Conservation (phyloP, 805 yeast genomes). For the Candida dendrica region DNA sequence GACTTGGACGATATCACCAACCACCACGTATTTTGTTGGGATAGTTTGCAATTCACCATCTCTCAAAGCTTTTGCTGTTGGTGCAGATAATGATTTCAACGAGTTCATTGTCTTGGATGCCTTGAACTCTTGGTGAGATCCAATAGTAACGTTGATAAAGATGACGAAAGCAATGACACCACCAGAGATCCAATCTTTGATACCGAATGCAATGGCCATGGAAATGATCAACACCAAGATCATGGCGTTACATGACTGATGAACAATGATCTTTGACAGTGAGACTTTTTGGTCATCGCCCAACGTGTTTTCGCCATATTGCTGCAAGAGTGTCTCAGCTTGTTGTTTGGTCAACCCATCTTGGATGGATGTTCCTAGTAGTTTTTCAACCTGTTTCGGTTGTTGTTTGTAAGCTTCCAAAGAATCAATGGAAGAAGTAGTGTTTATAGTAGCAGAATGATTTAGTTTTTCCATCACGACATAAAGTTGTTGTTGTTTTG, state of each 20-base stretch:
- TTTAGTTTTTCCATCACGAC: background rate
- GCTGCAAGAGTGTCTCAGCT: conserved; percentile 23
- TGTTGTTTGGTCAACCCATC: conserved; percentile 38
- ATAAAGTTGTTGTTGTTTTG: no score
- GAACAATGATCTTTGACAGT: conserved; percentile 45
- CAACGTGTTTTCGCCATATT: conserved; percentile 52
- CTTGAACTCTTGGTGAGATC: conserved; percentile 95
- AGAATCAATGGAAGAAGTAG: background rate
- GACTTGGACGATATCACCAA: conserved; percentile 88
- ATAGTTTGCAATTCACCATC: conserved; percentile 72
- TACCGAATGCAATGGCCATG: conserved; percentile 71
- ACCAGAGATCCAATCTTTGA: conserved; percentile 97
- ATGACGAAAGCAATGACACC: conserved; percentile 92
- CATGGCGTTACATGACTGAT: conserved; percentile 75
- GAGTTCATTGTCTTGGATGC: conserved; percentile 98
- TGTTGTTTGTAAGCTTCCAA: conserved; percentile 19
- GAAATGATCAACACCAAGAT: conserved; percentile 63
- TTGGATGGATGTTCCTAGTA: conserved; percentile 33
- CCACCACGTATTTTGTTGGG: conserved; percentile 80
- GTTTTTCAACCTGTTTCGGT: conserved; percentile 28
- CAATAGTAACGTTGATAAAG: conserved; percentile 83
- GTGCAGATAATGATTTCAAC: conserved; percentile 90
- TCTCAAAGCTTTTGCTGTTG: conserved; percentile 80
- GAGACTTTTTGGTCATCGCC: conserved; percentile 56
- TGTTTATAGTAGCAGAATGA: background rate